phyloP scores from a whole-genome alignment of 163 green algal genomes.

The Chlorella variabilis region DNA sequence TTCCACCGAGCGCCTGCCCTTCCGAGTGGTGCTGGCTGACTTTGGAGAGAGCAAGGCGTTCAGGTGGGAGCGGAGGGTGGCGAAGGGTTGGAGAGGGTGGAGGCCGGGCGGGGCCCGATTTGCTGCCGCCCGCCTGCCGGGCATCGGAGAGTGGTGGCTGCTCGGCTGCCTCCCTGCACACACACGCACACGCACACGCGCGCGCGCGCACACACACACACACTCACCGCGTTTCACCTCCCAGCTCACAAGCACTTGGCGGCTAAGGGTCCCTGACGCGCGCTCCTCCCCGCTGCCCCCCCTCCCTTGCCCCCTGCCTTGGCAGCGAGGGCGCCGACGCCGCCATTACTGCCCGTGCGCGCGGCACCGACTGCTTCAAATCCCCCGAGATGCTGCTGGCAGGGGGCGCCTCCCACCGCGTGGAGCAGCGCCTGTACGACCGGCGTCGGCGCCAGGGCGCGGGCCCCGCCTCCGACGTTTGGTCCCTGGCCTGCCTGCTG shows the following conservation, averaged over 20 bases:
- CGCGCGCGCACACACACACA: no score
- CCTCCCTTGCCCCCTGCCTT: no score
- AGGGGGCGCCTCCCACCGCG: conserved; percentile 38
- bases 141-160: no score
- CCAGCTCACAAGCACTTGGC: no score
- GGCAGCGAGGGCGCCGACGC: conserved; percentile 21
- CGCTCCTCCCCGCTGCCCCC: no score
- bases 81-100: no score
- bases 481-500: conserved; percentile 74
- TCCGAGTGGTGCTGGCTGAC: conserved; percentile 65
- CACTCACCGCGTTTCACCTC: no score
- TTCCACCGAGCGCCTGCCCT: conserved; percentile 42
- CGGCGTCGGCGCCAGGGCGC: conserved; percentile 46
- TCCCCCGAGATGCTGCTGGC: conserved; percentile 77
- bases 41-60: conserved; percentile 70
- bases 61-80: conserved; percentile 1
- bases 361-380: conserved; percentile 73
- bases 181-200: no score
- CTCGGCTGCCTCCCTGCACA: no score
- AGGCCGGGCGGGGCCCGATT: no score
- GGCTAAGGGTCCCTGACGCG: no score
- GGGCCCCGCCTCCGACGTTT: conserved; percentile 63
- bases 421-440: conserved; percentile 41
- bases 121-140: no score
- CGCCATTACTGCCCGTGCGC: conserved; percentile 50